Conservation (phyloP, 2,329 filamentous ascomycete species). For the Pseudofabraea citricarpa region DNA sequence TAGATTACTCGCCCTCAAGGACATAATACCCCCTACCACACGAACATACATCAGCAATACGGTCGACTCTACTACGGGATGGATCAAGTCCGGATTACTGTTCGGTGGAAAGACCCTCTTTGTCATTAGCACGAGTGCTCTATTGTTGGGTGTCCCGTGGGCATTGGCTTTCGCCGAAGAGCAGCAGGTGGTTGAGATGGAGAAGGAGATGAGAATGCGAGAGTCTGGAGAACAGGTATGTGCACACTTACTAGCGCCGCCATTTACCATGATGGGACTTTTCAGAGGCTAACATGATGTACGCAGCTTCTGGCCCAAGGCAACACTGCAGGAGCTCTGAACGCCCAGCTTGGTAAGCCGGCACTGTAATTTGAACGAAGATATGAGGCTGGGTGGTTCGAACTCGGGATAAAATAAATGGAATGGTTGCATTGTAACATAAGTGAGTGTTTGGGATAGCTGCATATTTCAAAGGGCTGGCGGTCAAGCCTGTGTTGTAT, state of each 20-base stretch:
- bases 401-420: not conserved
- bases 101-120: slow-evolving; percentile 85
- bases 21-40: slow-evolving; percentile 70
- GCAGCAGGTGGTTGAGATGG: slow-evolving; percentile 95
- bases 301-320: slow-evolving; percentile 19
- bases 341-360: slow-evolving; percentile 24
- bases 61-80: slow-evolving; percentile 47
- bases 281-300: slow-evolving; percentile 9
- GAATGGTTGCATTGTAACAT: slow-evolving; percentile 23
- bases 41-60: slow-evolving; percentile 63
- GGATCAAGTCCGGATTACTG: slow-evolving; percentile 55
- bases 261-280: too few species aligned
- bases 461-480: slow-evolving; percentile 16
- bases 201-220: slow-evolving; percentile 94
- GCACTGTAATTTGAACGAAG: slow-evolving; percentile 22
- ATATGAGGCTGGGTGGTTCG: not conserved
- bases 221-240: slow-evolving; percentile 77
- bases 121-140: slow-evolving; percentile 83
- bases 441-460: slow-evolving; percentile 14
- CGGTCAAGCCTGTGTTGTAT: slow-evolving; percentile 24
- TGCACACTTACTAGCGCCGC: too few species aligned
- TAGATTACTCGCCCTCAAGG: slow-evolving; percentile 66
- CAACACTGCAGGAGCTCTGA: slow-evolving; percentile 17
- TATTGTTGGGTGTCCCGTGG: slow-evolving; percentile 89
- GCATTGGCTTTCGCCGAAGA: slow-evolving; percentile 91